A percentile compares a stretch with the other conserved stretches of the same genome.
These are phyloP conservation scores for Fusarium sterilihyphosum DNA, from an alignment of 2,329 filamentous ascomycete genomes.

Conservation along the genomic window DNA sequence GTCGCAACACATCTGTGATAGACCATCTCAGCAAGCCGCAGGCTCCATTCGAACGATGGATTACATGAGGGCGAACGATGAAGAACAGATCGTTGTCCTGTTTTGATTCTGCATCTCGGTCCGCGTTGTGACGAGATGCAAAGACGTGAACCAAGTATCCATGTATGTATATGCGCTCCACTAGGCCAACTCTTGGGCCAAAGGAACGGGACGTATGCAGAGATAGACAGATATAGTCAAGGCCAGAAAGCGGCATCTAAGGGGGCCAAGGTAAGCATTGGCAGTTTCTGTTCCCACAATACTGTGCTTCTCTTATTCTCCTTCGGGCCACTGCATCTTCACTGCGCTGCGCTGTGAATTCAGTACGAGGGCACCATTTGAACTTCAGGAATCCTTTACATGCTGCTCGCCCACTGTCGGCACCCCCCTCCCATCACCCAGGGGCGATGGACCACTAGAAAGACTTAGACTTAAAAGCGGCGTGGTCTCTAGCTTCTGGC, in stretches of 20 bases:
- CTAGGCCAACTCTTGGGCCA: conserved; percentile 38
- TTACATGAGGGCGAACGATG: neutral
- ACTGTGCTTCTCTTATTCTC: neutral
- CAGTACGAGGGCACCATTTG: neutral
- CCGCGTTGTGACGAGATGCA: conserved; percentile 22
- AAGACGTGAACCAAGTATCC: conserved; percentile 18
- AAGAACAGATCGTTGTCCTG: neutral
- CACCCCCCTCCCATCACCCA: conserved; percentile 20
- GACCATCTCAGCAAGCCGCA: neutral
- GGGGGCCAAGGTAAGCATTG: neutral
- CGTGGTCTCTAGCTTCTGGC: conserved; percentile 25
- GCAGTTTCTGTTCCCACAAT: neutral
- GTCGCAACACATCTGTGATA: neutral
- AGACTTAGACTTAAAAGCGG: conserved; percentile 39
- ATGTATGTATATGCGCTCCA: conserved; percentile 25
- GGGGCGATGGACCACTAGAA: conserved; percentile 8
- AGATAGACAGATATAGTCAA: conserved; percentile 19
- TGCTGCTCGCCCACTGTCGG: conserved; percentile 9
- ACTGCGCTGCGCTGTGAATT: neutral
- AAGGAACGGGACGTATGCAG: conserved; percentile 29
- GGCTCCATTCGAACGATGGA: neutral
- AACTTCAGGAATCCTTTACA: conserved; percentile 18
- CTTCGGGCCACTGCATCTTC: neutral
- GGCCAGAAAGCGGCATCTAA: neutral
- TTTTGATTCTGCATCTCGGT: conserved; percentile 14